A percentile compares a stretch with the other conserved stretches of the same genome.
These are phyloP conservation scores for Yamagishiella unicocca DNA, from an alignment of 139 green algal genomes.

Conservation along the genomic window DNA sequence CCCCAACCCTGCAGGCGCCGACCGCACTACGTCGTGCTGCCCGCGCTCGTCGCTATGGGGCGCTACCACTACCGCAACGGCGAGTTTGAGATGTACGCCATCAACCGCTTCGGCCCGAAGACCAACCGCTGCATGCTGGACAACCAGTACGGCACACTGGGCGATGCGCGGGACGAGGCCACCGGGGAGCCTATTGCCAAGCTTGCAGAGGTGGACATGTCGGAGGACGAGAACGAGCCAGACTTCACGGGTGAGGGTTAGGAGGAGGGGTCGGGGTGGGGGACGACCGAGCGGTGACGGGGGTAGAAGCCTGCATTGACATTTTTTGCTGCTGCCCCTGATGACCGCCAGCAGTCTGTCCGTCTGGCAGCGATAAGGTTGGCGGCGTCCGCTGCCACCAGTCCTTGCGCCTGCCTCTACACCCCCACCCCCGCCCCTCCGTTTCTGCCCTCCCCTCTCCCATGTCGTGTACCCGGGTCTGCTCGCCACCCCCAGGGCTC, in stretches of 20 bases:
- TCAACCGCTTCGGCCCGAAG: constrained; percentile 21
- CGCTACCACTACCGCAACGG: neutral
- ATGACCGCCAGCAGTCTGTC: too few species aligned
- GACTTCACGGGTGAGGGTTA: constrained; percentile 9
- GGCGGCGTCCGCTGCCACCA: too few species aligned
- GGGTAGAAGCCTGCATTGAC: too few species aligned
- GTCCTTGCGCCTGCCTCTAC: too few species aligned
- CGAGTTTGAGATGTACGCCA: constrained; percentile 18
- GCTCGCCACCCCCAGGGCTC: too few species aligned
- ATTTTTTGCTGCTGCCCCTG: too few species aligned
- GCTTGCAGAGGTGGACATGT: constrained; percentile 12
- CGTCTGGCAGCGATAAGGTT: too few species aligned
- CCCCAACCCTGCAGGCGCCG: too few species aligned
- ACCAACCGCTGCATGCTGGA: constrained; percentile 4
- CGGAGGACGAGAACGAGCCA: constrained; percentile 17
- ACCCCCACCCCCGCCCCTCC: too few species aligned
- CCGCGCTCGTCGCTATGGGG: neutral
- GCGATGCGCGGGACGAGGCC: neutral
- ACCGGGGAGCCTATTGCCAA: neutral
- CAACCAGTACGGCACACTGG: constrained; percentile 26
- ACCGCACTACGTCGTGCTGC: neutral
- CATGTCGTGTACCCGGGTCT: too few species aligned
- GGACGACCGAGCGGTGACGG: neutral
- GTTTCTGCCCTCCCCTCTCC: too few species aligned
- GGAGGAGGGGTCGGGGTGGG: neutral